Percentiles rank a stretch among this genome's conserved stretches.
These are phyloP conservation scores for Solanum piurae DNA, from an alignment of 257 asterid species.

Conservation along the genomic window DNA sequence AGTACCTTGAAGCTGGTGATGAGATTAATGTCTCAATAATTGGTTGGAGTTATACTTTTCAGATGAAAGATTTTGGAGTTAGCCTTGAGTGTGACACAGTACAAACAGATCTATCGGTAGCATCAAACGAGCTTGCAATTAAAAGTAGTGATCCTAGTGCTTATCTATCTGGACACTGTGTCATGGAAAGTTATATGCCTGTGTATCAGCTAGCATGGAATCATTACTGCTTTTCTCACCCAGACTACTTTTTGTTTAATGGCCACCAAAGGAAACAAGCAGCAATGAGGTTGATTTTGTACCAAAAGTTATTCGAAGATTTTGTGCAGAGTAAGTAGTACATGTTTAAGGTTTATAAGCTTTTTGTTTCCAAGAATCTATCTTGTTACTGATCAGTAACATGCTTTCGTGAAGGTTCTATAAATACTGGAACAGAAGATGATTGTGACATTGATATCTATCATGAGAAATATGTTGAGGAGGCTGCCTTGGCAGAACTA, in stretches of 20 bases:
- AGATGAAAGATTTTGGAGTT: not conserved
- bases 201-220: not conserved
- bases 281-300: not conserved
- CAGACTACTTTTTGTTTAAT: constrained; percentile 1
- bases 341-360: not conserved
- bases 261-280: not conserved
- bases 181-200: not conserved
- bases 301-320: not conserved
- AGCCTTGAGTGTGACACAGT: not conserved
- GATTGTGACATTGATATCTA: not conserved
- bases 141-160: not conserved
- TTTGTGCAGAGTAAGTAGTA: not conserved
- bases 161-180: not conserved
- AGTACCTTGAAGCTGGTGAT: not conserved
- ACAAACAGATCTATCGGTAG: not conserved
- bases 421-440: not conserved
- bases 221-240: constrained; percentile 5
- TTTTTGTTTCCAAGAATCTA: not conserved
- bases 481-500: not conserved
- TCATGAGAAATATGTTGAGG: not conserved
- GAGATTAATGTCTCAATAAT: not conserved
- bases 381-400: not conserved
- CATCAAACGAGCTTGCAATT: not conserved
- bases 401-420: not conserved
- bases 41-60: not conserved